Evolutionary conservation across 2,329 filamentous ascomycete species (phyloP).

Genomic region (Apiospora rasikravindrae): DNA sequence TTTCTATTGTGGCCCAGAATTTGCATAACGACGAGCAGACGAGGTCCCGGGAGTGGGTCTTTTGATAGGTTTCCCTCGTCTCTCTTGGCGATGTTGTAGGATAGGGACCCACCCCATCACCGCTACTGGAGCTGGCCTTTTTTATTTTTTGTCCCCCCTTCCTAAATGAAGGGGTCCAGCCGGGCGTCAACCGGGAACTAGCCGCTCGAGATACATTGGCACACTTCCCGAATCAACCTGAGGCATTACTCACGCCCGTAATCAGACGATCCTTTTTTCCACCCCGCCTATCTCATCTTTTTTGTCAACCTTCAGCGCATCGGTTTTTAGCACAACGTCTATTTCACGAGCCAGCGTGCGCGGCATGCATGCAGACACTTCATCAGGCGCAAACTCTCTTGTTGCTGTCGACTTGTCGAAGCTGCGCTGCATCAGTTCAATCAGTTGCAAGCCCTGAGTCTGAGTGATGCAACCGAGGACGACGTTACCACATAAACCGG

Average conservation of each 20-base stretch:
- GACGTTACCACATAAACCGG: not conserved
- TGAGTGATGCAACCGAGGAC: not conserved
- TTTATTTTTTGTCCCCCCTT: not conserved
- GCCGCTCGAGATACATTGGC: slow-evolving; percentile 18
- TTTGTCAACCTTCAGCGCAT: not conserved
- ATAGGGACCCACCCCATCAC: not conserved
- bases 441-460: not conserved
- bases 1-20: not conserved
- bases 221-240: not conserved
- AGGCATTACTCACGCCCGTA: not conserved
- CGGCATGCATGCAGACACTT: not conserved
- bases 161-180: slow-evolving; percentile 17
- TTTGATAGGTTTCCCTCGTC: slow-evolving; percentile 1
- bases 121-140: slow-evolving; percentile 6
- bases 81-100: not conserved
- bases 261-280: slow-evolving; percentile 15
- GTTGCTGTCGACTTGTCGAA: no score
- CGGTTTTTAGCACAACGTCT: slow-evolving; percentile 1
- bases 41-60: slow-evolving; percentile 6
- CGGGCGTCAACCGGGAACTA: slow-evolving; percentile 20
- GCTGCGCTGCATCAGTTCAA: no score
- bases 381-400: not conserved
- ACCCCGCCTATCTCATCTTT: slow-evolving; percentile 12
- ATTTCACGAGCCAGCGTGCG: not conserved
- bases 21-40: not conserved